These are phyloP conservation scores for Phytopythium aichiense DNA, from an alignment of 352 stramenopile genomes.

Conservation along the genomic window DNA sequence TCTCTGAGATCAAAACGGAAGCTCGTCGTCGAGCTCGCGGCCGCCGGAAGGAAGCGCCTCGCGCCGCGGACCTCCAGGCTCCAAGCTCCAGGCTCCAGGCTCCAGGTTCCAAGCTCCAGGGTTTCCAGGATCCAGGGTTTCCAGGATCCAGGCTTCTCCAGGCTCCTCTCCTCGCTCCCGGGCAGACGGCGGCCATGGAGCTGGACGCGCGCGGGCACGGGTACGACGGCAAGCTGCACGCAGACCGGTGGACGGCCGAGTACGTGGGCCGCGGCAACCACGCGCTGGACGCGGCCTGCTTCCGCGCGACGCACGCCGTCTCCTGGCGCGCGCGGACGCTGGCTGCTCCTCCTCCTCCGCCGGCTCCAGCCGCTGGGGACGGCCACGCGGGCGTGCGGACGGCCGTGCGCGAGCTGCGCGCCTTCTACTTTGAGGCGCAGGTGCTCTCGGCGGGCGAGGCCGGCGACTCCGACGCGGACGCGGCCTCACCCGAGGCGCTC, in stretches of 20 bases:
- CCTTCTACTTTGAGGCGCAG: conserved; percentile 59
- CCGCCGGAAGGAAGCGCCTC: too few relatives aligned
- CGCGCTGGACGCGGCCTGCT: conserved; percentile 46
- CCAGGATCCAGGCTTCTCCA: too few relatives aligned
- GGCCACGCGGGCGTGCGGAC: neutral
- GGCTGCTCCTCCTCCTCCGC: neutral
- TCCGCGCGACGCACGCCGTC: conserved; percentile 27
- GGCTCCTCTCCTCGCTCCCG: too few relatives aligned
- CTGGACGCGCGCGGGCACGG: conserved; percentile 33
- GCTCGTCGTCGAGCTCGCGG: too few relatives aligned
- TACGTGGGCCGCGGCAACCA: conserved; percentile 52
- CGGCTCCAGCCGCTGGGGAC: neutral
- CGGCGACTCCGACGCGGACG: conserved; percentile 6
- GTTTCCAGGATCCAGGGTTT: too few relatives aligned
- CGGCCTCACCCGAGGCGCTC: neutral
- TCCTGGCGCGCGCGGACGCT: conserved; percentile 5
- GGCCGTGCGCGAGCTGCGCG: conserved; percentile 12
- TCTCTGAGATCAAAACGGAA: too few relatives aligned
- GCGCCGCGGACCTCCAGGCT: too few relatives aligned
- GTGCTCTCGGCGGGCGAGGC: conserved; percentile 31
- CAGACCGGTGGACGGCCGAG: conserved; percentile 51
- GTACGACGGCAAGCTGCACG: conserved; percentile 48
- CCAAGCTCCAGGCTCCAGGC: too few relatives aligned
- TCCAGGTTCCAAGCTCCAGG: too few relatives aligned
- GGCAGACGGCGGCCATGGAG: conserved; percentile 13